phyloP scores from a whole-genome alignment of 805 yeast genomes.

The Candida jianshihensis region DNA sequence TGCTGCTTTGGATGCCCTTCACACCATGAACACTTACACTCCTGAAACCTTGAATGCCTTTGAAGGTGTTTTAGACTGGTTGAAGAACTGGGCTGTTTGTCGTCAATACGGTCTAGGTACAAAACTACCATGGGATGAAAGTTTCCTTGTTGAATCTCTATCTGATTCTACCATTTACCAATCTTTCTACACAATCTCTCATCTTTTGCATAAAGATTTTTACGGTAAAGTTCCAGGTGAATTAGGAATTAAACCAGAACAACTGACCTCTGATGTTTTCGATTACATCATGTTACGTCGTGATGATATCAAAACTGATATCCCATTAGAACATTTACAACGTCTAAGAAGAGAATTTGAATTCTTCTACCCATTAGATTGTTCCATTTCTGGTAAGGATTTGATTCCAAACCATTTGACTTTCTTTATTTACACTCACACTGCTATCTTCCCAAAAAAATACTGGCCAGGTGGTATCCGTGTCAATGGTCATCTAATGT shows the following conservation, averaged over 20 bases:
- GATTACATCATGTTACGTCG: constrained; percentile 80
- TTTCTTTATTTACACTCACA: constrained; percentile 88
- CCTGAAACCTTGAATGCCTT: constrained; percentile 86
- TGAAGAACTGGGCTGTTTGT: constrained; percentile 96
- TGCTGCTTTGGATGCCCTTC: constrained; percentile 73
- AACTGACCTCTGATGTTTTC: constrained; percentile 89
- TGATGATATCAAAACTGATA: constrained; percentile 47
- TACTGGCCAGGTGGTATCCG: constrained; percentile 95
- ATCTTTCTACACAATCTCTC: constrained; percentile 87
- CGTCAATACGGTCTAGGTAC: constrained; percentile 96
- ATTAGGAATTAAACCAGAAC: constrained; percentile 68
- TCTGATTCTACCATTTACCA: constrained; percentile 95
- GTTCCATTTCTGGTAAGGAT: constrained; percentile 91
- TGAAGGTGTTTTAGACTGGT: constrained; percentile 92
- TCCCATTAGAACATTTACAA: constrained; percentile 61
- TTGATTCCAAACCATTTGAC: constrained; percentile 96
- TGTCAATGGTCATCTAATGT: constrained; percentile 89
- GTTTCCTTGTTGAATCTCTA: constrained; percentile 86
- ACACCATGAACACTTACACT: constrained; percentile 67
- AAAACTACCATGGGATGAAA: constrained; percentile 92
- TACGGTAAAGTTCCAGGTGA: constrained; percentile 74
- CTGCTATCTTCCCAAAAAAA: constrained; percentile 83
- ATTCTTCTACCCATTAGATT: constrained; percentile 93
- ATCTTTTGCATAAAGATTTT: constrained; percentile 78
- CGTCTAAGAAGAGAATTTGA: constrained; percentile 89